A percentile compares a stretch with the other conserved stretches of the same genome.
These are phyloP conservation scores for Adenanthera pavonina DNA, from an alignment of 306 rosid genomes.

Conservation along the genomic window DNA sequence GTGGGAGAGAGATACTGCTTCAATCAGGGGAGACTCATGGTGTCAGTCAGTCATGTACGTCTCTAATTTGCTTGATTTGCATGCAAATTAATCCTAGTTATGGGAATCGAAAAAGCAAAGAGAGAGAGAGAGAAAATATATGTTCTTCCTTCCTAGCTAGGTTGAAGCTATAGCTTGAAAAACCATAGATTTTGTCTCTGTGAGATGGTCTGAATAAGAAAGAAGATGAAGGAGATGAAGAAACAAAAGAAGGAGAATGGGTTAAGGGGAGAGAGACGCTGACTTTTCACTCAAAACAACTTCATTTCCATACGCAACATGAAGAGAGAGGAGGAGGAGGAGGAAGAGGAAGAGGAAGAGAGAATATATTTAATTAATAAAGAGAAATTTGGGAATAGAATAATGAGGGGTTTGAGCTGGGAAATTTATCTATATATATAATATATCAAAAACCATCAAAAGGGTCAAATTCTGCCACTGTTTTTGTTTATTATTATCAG, in stretches of 20 bases:
- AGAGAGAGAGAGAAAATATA: background rate
- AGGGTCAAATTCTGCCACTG: background rate
- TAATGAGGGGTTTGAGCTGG: background rate
- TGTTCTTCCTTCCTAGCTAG: background rate
- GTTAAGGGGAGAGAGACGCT: conserved; percentile 55
- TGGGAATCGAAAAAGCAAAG: background rate
- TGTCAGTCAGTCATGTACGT: background rate
- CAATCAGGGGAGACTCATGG: conserved; percentile 1
- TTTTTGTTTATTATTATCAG: background rate
- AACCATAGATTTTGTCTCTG: background rate
- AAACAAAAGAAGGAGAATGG: conserved; percentile 35
- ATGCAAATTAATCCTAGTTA: background rate
- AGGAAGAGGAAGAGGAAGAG: background rate
- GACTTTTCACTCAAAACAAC: conserved; percentile 72
- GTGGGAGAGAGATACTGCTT: conserved; percentile 3
- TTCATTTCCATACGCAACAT: conserved; percentile 58
- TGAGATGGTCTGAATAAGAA: conserved; percentile 36
- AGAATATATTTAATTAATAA: background rate
- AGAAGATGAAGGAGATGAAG: background rate
- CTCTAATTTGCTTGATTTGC: background rate
- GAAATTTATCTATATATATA: background rate
- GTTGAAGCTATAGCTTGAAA: background rate
- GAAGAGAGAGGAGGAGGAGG: conserved; percentile 33
- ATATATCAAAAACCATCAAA: background rate
- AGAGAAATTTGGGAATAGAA: background rate